Percentiles rank a stretch among this genome's conserved stretches.
Evolutionary conservation across 108 stramenopile species (phyloP).

Genomic region (Nitzschia sp.): DNA sequence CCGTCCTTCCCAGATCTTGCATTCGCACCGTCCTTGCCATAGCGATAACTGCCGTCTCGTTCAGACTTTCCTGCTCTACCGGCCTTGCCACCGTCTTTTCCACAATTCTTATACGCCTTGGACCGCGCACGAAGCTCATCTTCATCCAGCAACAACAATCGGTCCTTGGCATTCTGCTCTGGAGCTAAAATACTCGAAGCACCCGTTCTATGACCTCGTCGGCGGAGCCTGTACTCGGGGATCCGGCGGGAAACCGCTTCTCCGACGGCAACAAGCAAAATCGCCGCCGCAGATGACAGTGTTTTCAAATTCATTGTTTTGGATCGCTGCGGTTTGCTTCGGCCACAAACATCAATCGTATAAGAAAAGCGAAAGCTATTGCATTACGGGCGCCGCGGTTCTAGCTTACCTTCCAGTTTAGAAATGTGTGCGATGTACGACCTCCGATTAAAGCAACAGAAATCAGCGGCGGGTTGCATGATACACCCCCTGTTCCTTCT

Average conservation of each 20-base stretch:
- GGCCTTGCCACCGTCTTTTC: not conserved
- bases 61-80: constrained; percentile 11
- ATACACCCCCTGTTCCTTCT: no score
- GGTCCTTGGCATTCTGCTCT: not conserved
- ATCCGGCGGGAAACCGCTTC: not conserved
- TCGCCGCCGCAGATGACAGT: not conserved
- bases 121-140: constrained; percentile 1
- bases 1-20: no score
- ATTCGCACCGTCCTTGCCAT: not conserved
- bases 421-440: no score
- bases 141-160: not conserved
- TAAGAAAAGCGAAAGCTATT: no score
- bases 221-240: constrained; percentile 4
- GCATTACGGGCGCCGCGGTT: no score
- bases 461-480: no score
- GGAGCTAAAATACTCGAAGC: not conserved
- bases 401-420: no score
- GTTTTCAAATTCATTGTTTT: constrained; percentile 7
- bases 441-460: no score
- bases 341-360: no score
- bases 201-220: not conserved
- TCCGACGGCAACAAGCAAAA: not conserved
- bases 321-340: no score
- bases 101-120: not conserved
- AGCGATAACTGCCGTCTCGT: not conserved